Conservation (phyloP, 2,329 filamentous ascomycete genomes). For the Pseudogymnoascus sp. region DNA sequence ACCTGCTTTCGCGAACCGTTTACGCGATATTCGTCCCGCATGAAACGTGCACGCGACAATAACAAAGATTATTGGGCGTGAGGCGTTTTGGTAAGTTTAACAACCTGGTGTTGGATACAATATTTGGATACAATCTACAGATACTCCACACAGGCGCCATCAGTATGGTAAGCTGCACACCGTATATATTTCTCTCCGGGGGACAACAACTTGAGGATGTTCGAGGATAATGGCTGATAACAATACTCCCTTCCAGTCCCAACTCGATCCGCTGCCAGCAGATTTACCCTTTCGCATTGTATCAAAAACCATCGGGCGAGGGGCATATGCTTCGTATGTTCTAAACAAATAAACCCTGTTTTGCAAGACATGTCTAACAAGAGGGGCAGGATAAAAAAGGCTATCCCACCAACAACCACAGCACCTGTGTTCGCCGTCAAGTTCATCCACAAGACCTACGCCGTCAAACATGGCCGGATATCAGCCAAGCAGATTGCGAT, state of each 20-base stretch:
- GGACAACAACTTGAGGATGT: not conserved
- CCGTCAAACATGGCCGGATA: constrained; percentile 79
- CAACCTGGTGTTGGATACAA: not conserved
- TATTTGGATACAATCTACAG: not conserved
- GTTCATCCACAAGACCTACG: constrained; percentile 96
- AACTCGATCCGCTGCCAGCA: constrained; percentile 75
- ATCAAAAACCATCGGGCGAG: constrained; percentile 92
- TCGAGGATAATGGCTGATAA: constrained; percentile 21
- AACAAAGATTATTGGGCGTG: constrained; percentile 23
- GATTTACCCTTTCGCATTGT: constrained; percentile 90
- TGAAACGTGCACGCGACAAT: constrained; percentile 25
- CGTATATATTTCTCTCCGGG: not conserved
- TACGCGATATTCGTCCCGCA: constrained; percentile 18
- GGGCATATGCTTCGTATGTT: constrained; percentile 89
- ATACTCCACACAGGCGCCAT: not conserved
- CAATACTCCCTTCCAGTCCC: constrained; percentile 53
- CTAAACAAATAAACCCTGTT: constrained; percentile 18
- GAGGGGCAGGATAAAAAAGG: constrained; percentile 62
- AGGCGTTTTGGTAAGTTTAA: constrained; percentile 24
- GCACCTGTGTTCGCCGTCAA: constrained; percentile 91
- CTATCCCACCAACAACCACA: constrained; percentile 61
- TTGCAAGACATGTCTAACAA: constrained; percentile 13
- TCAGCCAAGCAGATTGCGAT: constrained; percentile 83
- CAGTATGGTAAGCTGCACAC: constrained; percentile 1
- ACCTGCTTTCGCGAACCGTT: constrained; percentile 19